phyloP scores from a whole-genome alignment of 2,329 filamentous ascomycete species.

The Colletotrichum sp. region DNA sequence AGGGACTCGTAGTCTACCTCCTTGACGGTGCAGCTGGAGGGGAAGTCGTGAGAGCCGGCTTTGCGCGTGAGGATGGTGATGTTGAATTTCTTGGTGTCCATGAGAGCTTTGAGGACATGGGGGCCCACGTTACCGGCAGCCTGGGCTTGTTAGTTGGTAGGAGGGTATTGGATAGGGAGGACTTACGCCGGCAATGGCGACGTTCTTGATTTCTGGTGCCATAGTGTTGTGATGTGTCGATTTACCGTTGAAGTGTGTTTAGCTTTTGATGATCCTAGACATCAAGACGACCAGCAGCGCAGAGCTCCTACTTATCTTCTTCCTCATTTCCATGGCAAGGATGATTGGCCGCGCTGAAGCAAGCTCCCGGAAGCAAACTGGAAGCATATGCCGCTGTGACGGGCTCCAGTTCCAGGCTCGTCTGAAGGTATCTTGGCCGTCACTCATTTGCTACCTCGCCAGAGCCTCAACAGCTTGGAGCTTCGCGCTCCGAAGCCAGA shows the following conservation, averaged over 20 bases:
- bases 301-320: neutral
- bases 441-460: neutral
- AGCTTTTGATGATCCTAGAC: neutral
- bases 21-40: slow-evolving; percentile 44
- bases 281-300: neutral
- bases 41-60: slow-evolving; percentile 39
- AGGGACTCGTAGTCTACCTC: slow-evolving; percentile 53
- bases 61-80: slow-evolving; percentile 61
- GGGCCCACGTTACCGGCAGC: slow-evolving; percentile 39
- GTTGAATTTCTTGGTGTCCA: slow-evolving; percentile 39
- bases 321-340: neutral
- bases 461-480: neutral
- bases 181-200: slow-evolving; percentile 40
- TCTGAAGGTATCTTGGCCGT: neutral
- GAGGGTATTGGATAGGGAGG: neutral
- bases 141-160: neutral
- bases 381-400: neutral
- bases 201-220: slow-evolving; percentile 35
- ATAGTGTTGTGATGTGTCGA: neutral
- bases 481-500: neutral
- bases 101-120: slow-evolving; percentile 32
- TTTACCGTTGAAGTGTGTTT: neutral
- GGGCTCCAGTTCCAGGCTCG: slow-evolving; percentile 6
- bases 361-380: neutral
- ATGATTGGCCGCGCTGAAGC: neutral